These are phyloP conservation scores for Lactarius quietus DNA, from an alignment of 768 basidiomycete species.

Conservation along the genomic window DNA sequence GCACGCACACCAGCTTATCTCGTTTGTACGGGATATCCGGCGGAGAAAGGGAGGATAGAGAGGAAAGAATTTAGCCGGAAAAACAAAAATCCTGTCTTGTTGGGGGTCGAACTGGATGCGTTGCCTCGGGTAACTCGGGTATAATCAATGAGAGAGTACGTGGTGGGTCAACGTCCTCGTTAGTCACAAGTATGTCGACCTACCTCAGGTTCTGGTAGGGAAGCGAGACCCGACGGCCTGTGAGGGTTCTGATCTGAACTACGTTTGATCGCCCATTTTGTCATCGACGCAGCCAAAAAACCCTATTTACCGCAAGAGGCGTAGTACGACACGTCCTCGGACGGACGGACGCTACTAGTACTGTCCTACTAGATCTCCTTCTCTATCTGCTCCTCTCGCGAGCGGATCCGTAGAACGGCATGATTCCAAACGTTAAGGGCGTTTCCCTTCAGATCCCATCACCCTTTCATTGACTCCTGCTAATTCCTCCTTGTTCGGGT, in stretches of 20 bases:
- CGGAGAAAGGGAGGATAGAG: constrained; percentile 7
- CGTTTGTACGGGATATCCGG: constrained; percentile 1
- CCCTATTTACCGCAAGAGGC: not conserved
- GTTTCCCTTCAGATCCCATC: constrained; percentile 4
- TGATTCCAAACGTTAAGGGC: not conserved
- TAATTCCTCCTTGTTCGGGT: not conserved
- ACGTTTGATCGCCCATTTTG: not conserved
- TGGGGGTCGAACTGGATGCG: not conserved
- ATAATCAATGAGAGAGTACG: too few species aligned
- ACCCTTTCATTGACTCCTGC: not conserved
- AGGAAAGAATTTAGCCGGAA: constrained; percentile 4
- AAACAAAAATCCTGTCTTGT: not conserved
- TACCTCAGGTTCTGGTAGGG: too few species aligned
- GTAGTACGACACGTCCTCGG: not conserved
- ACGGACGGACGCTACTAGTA: not conserved
- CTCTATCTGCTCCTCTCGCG: not conserved
- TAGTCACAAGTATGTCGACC: too few species aligned
- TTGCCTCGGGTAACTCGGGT: not conserved
- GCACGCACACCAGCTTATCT: not conserved
- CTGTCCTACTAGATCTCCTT: not conserved
- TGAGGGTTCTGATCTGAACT: not conserved
- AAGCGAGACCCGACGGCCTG: not conserved
- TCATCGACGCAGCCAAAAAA: not conserved
- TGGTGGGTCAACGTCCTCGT: too few species aligned
- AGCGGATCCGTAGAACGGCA: not conserved